A percentile compares a stretch with the other conserved stretches of the same genome.
Conservation (phyloP, 495 filamentous ascomycete genomes). For the Darksidea phi region DNA sequence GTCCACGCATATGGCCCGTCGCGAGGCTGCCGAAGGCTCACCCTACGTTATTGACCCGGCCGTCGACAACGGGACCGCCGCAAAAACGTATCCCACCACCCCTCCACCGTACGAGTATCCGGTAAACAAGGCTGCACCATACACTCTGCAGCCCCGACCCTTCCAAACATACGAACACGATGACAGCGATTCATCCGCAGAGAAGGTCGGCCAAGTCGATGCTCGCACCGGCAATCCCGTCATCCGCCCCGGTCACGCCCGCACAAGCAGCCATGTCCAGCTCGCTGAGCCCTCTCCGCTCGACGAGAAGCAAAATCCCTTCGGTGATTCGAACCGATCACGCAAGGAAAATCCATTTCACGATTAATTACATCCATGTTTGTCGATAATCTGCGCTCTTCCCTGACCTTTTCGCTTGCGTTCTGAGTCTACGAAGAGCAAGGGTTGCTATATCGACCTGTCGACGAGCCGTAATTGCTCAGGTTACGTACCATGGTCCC, state of each 20-base stretch:
- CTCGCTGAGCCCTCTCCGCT: constrained; percentile 38
- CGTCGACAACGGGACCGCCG: constrained; percentile 8
- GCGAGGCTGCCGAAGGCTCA: constrained; percentile 53
- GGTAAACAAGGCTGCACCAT: constrained; percentile 36
- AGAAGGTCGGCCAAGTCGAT: constrained; percentile 40
- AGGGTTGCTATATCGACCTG: constrained; percentile 30
- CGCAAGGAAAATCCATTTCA: constrained; percentile 42
- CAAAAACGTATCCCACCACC: constrained; percentile 19
- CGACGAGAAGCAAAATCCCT: constrained; percentile 37
- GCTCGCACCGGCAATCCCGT: constrained; percentile 38
- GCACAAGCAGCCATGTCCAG: constrained; percentile 41
- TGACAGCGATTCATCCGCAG: constrained; percentile 12
- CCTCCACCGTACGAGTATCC: constrained; percentile 39
- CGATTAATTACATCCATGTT: constrained; percentile 34
- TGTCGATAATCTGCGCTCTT: constrained; percentile 35
- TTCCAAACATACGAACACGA: constrained; percentile 36
- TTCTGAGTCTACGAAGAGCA: constrained; percentile 36
- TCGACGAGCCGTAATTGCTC: constrained; percentile 42
- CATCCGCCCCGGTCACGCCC: constrained; percentile 39
- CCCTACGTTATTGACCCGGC: constrained; percentile 26
- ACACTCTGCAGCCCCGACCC: constrained; percentile 41
- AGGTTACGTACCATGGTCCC: constrained; percentile 42
- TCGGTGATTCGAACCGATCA: constrained; percentile 19
- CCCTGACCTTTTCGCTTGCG: constrained; percentile 42
- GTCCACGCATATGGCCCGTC: constrained; percentile 50